A percentile compares a stretch with the other conserved stretches of the same genome.
Conservation (phyloP, 2,329 filamentous ascomycete genomes). For the Sphaerostilbella broomeana region DNA sequence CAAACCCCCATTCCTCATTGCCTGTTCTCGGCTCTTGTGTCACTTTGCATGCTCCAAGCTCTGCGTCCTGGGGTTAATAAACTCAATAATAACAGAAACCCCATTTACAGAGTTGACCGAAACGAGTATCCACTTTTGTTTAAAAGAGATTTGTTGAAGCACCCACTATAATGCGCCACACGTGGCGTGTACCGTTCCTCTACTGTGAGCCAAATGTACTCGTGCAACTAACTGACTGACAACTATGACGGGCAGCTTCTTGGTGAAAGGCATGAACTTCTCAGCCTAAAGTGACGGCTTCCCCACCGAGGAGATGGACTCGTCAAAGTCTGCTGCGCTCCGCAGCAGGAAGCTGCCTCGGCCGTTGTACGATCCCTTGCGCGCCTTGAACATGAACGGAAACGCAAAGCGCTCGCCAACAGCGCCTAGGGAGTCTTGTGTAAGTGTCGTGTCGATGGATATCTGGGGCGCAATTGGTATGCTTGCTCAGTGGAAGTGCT, state of each 20-base stretch:
- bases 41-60: too few relatives aligned
- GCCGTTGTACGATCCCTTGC: conserved; percentile 87
- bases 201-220: too few relatives aligned
- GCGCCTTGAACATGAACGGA: conserved; percentile 88
- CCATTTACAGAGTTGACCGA: too few relatives aligned
- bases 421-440: conserved; percentile 53
- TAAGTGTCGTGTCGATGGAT: conserved; percentile 56
- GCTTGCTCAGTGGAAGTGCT: conserved; percentile 59
- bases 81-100: too few relatives aligned
- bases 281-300: conserved; percentile 76
- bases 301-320: conserved; percentile 64
- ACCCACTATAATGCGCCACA: too few relatives aligned
- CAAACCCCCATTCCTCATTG: too few relatives aligned
- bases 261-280: conserved; percentile 77
- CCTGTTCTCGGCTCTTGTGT: too few relatives aligned
- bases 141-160: too few relatives aligned
- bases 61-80: too few relatives aligned
- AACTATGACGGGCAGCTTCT: conserved; percentile 91
- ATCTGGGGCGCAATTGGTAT: conserved; percentile 69
- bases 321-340: conserved; percentile 42
- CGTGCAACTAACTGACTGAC: too few relatives aligned
- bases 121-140: too few relatives aligned
- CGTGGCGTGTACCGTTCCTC: too few relatives aligned
- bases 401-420: conserved; percentile 63
- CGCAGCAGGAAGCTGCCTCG: conserved; percentile 55